These are phyloP conservation scores for Fusarium devonianum DNA, from an alignment of 2,329 filamentous ascomycete genomes.

Conservation along the genomic window DNA sequence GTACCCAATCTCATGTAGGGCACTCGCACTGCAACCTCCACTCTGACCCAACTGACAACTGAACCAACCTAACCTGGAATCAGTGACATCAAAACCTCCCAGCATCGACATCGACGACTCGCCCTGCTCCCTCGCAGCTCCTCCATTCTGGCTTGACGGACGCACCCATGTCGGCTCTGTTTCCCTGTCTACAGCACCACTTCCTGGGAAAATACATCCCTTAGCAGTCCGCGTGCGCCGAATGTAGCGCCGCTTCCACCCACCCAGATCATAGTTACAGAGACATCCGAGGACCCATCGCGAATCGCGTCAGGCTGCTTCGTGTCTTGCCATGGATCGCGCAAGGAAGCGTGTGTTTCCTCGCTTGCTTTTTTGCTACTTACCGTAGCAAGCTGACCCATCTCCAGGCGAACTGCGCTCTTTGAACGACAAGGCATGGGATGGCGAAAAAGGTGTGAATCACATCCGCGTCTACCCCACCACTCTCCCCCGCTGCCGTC, in stretches of 20 bases:
- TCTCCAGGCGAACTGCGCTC: conserved; percentile 83
- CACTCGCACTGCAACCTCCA: conserved; percentile 22
- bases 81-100: conserved; percentile 31
- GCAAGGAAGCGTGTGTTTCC: conserved; percentile 65
- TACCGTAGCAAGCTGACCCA: conserved; percentile 23
- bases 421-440: conserved; percentile 87
- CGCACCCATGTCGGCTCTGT: conserved; percentile 51
- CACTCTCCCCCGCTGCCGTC: conserved; percentile 21
- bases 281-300: conserved; percentile 31
- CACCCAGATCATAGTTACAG: conserved; percentile 26
- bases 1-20: conserved; percentile 17
- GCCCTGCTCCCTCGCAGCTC: conserved; percentile 31
- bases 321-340: conserved; percentile 66
- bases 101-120: conserved; percentile 23
- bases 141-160: conserved; percentile 42
- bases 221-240: conserved; percentile 53
- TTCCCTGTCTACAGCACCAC: conserved; percentile 46
- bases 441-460: conserved; percentile 79
- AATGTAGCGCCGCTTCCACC: conserved; percentile 54
- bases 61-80: too few relatives aligned
- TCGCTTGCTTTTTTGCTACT: neutral
- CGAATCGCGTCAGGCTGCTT: conserved; percentile 36
- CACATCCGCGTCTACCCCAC: conserved; percentile 27
- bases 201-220: conserved; percentile 50
- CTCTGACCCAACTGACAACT: conserved; percentile 26